Evolutionary conservation across 345 rosid species (phyloP), one percentile per base, ranked within the genome.

Genomic region (Syzygium grande): DNA sequence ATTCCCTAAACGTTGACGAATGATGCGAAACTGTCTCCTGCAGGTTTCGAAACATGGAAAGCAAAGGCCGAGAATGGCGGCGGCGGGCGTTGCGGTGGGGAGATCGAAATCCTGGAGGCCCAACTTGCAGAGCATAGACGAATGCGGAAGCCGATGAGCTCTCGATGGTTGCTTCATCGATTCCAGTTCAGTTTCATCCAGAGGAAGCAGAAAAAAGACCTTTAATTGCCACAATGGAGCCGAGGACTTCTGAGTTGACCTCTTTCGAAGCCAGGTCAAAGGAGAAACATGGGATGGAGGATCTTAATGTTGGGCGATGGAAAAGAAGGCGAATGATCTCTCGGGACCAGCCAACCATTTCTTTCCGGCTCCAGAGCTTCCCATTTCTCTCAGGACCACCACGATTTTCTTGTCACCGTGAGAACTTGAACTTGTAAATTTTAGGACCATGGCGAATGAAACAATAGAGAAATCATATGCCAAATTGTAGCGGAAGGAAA

Each of bases 71-170:
- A 91, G 93, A 89, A 63, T 92, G 41, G 86, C 91, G 15, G 86
- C 93, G 52, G 88, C 51, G 22, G 94, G 84, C 87, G 80, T 92
- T 41, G 91, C 90, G 30, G 92, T 91, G 51, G 88, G 91, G 51
- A 94, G 93, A 87, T 87, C 95, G 63, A 97, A 94, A 89, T 90
- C 97, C 86, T 97, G 99, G 99, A 92, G 94, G 65, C 99, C 99
- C 25, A 93, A 95, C 52, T 89, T 97, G 83, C 96, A 93, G 30
- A 97, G 99, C 93, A 96, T 97, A 88, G 93, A 95, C 10, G 99
- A 97, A 93, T 92, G 95, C 80, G 92, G 88, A 7, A 92, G 93
- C 89, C 94, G 90, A 93, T 78, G 80, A 73, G 22, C 21, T 38
- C 27, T 21, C 0, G 25, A 23, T 90, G 11, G 88, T 86, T 56